A percentile compares a stretch with the other conserved stretches of the same genome.
Evolutionary conservation across 2,329 filamentous ascomycete genomes (phyloP).

Genomic region (Colletotrichum liriopes): DNA sequence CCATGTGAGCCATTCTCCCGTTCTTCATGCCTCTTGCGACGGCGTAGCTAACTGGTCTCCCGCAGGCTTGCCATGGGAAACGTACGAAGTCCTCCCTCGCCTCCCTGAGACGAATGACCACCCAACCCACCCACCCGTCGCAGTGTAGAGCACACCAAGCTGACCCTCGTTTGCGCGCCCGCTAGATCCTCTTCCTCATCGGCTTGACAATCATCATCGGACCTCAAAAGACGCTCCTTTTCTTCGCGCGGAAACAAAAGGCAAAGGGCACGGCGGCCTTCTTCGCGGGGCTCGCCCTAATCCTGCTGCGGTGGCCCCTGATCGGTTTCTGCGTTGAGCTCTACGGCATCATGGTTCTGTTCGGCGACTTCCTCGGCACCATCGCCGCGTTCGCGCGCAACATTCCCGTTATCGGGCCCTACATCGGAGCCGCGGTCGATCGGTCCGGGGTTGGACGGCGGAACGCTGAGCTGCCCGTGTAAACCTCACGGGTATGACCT

Average conservation of each 20-base stretch:
- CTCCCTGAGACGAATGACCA: slow-evolving; percentile 24
- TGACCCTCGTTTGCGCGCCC: slow-evolving; percentile 23
- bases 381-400: slow-evolving; percentile 90
- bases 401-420: slow-evolving; percentile 88
- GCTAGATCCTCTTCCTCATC: slow-evolving; percentile 95
- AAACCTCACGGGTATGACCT: slow-evolving; percentile 47
- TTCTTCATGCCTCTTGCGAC: slow-evolving; percentile 6
- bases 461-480: slow-evolving; percentile 85
- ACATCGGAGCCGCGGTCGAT: slow-evolving; percentile 83
- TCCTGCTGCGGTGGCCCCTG: slow-evolving; percentile 91
- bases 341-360: slow-evolving; percentile 93
- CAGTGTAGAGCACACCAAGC: slow-evolving; percentile 1
- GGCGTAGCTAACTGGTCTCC: slow-evolving; percentile 40
- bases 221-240: slow-evolving; percentile 88
- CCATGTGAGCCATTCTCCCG: slow-evolving; percentile 76
- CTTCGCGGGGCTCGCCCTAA: slow-evolving; percentile 85
- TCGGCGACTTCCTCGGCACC: slow-evolving; percentile 96
- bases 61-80: slow-evolving; percentile 96
- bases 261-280: slow-evolving; percentile 93
- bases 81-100: slow-evolving; percentile 64
- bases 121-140: slow-evolving; percentile 33
- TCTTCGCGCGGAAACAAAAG: slow-evolving; percentile 96
- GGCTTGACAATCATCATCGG: slow-evolving; percentile 97
- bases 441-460: slow-evolving; percentile 77
- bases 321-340: slow-evolving; percentile 92